Conservation (phyloP, 1,284 basidiomycete genomes). For the Lignosus rhinocerotis region DNA sequence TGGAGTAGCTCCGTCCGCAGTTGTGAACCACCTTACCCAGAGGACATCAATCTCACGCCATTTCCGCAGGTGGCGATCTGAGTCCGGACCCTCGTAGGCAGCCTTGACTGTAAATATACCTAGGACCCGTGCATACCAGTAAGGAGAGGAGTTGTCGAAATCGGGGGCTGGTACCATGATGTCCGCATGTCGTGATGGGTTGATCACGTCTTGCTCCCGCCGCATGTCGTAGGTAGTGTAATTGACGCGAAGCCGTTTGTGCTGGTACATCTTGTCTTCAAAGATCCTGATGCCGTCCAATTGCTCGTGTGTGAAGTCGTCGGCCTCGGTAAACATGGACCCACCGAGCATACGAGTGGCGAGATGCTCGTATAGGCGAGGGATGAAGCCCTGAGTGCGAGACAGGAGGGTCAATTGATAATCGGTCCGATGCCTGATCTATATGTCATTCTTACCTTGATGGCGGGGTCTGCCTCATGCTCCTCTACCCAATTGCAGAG, state of each 20-base stretch:
- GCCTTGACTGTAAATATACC: constrained; percentile 29
- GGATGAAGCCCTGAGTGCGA: neutral
- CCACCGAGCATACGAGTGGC: constrained; percentile 16
- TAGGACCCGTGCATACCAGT: constrained; percentile 23
- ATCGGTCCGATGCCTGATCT: too few species aligned
- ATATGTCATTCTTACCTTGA: too few species aligned
- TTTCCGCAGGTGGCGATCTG: too few species aligned
- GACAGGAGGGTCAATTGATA: too few species aligned
- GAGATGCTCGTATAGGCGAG: constrained; percentile 21
- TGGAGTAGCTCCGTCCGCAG: neutral
- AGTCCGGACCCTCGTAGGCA: neutral
- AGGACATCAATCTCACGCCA: constrained; percentile 32
- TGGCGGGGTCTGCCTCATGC: too few species aligned
- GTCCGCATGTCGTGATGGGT: constrained; percentile 34
- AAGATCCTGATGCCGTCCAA: constrained; percentile 22
- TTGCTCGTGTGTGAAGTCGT: constrained; percentile 15
- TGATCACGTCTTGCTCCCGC: constrained; percentile 40
- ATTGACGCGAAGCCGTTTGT: constrained; percentile 37
- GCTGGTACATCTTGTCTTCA: constrained; percentile 32
- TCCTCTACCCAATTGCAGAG: too few species aligned
- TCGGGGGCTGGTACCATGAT: constrained; percentile 38
- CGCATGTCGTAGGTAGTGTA: constrained; percentile 47
- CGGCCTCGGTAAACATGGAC: constrained; percentile 17
- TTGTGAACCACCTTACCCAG: constrained; percentile 34
- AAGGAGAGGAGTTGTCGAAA: constrained; percentile 22